Percentiles rank a stretch among this genome's conserved stretches.
Evolutionary conservation across 1,284 basidiomycete species (phyloP).

Genomic region (Kalmanozyma brasiliensis): DNA sequence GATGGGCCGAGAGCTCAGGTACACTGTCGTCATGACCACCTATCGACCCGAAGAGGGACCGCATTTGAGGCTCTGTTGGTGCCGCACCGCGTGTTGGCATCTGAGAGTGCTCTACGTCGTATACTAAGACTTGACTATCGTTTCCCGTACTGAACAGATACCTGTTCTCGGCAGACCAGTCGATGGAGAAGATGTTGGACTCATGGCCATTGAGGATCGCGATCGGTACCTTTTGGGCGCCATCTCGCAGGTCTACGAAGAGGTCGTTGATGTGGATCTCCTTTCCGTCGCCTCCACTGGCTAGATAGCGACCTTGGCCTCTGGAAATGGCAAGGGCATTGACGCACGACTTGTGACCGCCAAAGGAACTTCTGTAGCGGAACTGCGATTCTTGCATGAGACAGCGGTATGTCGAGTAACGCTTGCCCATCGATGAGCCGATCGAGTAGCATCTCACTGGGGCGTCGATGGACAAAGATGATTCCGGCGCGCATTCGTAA

Average conservation of each 20-base stretch:
- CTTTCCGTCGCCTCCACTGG: conserved; percentile 32
- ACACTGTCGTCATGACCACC: conserved; percentile 35
- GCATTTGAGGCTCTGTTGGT: neutral
- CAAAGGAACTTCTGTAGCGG: neutral
- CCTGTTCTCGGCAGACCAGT: conserved; percentile 35
- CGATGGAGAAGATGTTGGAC: conserved; percentile 47
- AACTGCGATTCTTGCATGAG: conserved; percentile 8
- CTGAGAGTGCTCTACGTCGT: conserved; percentile 38
- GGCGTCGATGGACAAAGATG: conserved; percentile 8
- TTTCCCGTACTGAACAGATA: conserved; percentile 41
- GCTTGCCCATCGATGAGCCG: conserved; percentile 4
- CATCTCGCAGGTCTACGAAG: conserved; percentile 13
- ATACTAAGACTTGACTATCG: conserved; percentile 38
- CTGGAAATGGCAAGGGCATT: conserved; percentile 43
- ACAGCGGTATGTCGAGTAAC: neutral
- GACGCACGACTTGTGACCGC: conserved; percentile 32
- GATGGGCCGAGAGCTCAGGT: conserved; percentile 29
- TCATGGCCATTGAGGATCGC: conserved; percentile 30
- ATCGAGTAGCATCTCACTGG: conserved; percentile 3
- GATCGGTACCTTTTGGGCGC: conserved; percentile 8
- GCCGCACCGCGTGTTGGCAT: conserved; percentile 14
- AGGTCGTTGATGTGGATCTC: conserved; percentile 40
- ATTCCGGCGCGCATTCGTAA: neutral
- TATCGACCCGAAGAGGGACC: conserved; percentile 20
- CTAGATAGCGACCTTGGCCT: conserved; percentile 31